Conservation (phyloP, 352 stramenopile genomes). For the Hyaloperonospora arabidopsidis region DNA sequence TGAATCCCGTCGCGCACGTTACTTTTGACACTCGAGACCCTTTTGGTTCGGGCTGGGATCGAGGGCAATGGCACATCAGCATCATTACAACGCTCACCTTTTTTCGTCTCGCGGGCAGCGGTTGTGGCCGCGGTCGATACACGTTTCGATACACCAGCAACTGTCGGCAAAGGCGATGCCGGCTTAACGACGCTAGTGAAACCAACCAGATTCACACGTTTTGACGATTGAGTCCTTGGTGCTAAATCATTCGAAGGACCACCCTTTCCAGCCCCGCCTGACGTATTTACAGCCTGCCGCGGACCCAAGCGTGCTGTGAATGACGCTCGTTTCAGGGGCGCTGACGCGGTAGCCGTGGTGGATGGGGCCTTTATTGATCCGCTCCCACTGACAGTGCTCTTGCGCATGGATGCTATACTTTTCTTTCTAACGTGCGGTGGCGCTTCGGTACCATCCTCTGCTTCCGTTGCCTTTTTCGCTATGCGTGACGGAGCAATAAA, state of each 20-base stretch:
- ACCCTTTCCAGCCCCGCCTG: background rate
- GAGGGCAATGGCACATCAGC: background rate
- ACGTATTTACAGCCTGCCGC: no score
- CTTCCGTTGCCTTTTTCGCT: conserved; percentile 21
- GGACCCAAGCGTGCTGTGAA: conserved; percentile 15
- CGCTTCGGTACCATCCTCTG: conserved; percentile 8
- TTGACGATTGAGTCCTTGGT: conserved; percentile 5
- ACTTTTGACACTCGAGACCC: conserved; percentile 45
- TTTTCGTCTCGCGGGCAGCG: conserved; percentile 30
- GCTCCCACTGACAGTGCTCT: conserved; percentile 13
- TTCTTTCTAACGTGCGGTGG: conserved; percentile 16
- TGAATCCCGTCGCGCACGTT: conserved; percentile 34
- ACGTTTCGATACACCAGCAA: conserved; percentile 23
- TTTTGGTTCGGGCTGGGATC: conserved; percentile 23
- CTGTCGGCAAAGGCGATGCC: conserved; percentile 8
- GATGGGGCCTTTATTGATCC: conserved; percentile 23
- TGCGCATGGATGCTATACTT: conserved; percentile 10
- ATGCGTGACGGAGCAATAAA: conserved; percentile 27
- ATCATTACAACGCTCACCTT: conserved; percentile 15
- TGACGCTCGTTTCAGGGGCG: conserved; percentile 26
- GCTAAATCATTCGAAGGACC: background rate
- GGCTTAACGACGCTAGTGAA: conserved; percentile 17
- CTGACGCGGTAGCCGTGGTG: conserved; percentile 18
- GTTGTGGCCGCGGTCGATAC: conserved; percentile 30
- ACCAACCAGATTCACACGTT: conserved; percentile 8